Evolutionary conservation across 257 asterid genomes (phyloP).

Genomic region (Fraxinus pennsylvanica): DNA sequence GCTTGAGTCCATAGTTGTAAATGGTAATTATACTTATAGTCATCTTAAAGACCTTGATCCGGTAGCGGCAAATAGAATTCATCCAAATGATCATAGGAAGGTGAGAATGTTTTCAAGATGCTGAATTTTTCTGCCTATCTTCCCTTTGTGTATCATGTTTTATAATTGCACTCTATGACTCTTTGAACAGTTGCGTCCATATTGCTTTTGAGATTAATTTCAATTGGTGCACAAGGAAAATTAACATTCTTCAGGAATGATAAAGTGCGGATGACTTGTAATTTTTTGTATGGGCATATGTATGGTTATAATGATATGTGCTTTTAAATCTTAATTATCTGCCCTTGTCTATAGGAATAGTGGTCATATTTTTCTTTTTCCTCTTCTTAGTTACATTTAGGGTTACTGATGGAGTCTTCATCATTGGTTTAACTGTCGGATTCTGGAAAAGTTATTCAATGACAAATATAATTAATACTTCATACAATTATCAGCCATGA

Average conservation of each 20-base stretch:
- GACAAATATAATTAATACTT: neutral
- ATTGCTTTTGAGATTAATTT: slow-evolving; percentile 7
- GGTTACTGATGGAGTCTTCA: slow-evolving; percentile 1
- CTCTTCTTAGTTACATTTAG: neutral
- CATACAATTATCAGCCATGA: neutral
- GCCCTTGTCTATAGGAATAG: neutral
- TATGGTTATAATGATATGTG: neutral
- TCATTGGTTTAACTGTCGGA: neutral
- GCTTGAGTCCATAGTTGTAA: slow-evolving; percentile 28
- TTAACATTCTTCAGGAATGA: neutral
- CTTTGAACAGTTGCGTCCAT: neutral
- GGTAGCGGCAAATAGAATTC: slow-evolving; percentile 81
- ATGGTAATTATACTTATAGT: slow-evolving; percentile 43
- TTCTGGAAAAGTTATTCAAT: neutral
- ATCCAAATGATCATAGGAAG: slow-evolving; percentile 92
- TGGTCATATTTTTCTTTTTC: neutral
- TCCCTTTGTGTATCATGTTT: neutral
- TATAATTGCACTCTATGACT: neutral
- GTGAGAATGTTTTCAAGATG: slow-evolving; percentile 36
- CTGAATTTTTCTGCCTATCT: neutral
- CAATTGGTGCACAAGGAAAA: neutral
- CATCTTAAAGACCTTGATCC: slow-evolving; percentile 78
- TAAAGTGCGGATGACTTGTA: neutral
- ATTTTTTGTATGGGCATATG: neutral
- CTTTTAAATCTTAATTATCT: neutral